Evolutionary conservation across 768 basidiomycete genomes (phyloP), one percentile per base, ranked within the genome.

Genomic region (Gymnopilus junonius): DNA sequence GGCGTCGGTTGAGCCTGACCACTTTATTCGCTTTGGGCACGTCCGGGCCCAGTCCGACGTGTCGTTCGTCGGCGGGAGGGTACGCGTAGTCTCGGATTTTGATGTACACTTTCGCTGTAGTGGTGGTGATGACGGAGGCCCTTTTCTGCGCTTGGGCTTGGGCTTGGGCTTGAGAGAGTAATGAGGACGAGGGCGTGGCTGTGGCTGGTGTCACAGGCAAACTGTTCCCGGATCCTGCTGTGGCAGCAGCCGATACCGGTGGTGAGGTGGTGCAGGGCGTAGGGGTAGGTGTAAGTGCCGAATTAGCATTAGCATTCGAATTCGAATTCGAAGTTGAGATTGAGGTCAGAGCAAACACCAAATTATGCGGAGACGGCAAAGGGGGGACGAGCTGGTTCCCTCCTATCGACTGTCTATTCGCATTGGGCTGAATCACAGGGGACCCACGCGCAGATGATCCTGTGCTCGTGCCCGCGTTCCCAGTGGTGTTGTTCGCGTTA

Each of bases 31-130:
- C 65, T 56, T 75, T 76, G 8, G 80, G 83, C 4, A 80, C 76
- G 58, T 78, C 69, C 37, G 76, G 62, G 0, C 82, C 83, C n/a
- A 77, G 64, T 3, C 80, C 79, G 27, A 62, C 39, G 71, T 80
- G 75, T 25, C 82, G 73, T 65, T 76, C 75, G 63, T 83, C 80
- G 2, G 65, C 43, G 8, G 68, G 23, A 1, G 72, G 46, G 62
- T 75, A 82, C 8, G 75, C 79, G 66, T 78, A 83, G 63, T 84
- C 84, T 50, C 83, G 75, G 50, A 85, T 73, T 51, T 75, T 75
- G 70, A 82, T 75, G n/a, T 72, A 64, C 0, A 57, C 46, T 14
- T 55, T 21, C 31, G 63, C 31, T 25, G 17, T 10, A 4, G 31
- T 17, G 1, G 46, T 29, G 25, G 48, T 51, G 1, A 64, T 35